These are phyloP conservation scores for Pseudogymnoascus sp. DNA, from an alignment of 2,329 filamentous ascomycete species.

Conservation along the genomic window DNA sequence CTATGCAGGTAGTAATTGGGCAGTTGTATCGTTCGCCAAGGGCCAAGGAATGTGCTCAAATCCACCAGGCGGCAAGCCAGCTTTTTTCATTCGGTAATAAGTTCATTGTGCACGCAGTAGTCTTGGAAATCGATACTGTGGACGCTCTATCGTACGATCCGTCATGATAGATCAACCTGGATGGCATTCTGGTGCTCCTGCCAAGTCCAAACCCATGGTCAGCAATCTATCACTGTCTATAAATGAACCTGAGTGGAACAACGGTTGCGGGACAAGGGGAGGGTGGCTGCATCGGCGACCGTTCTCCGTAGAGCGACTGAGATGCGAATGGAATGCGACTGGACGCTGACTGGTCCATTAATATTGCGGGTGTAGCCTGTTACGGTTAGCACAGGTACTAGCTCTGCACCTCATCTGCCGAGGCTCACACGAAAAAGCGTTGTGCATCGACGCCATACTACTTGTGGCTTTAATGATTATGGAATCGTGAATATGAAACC, in stretches of 20 bases:
- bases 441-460: neutral
- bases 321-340: too few relatives aligned
- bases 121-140: neutral
- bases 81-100: neutral
- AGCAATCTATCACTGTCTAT: neutral
- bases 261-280: neutral
- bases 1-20: neutral
- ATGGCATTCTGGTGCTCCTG: neutral
- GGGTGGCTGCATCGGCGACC: neutral
- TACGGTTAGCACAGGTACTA: neutral
- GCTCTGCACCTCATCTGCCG: neutral
- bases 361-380: neutral
- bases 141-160: neutral
- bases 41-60: neutral
- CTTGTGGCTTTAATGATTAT: neutral
- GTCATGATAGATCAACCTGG: neutral
- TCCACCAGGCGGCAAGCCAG: neutral
- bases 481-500: conserved; percentile 6
- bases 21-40: neutral
- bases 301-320: too few relatives aligned
- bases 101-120: neutral
- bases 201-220: neutral
- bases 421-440: neutral
- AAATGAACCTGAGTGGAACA: neutral
- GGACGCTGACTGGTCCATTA: neutral